A percentile compares a stretch with the other conserved stretches of the same genome.
phyloP scores from a whole-genome alignment of 1,139 yeast genomes.

The Blastobotrys proliferans region DNA sequence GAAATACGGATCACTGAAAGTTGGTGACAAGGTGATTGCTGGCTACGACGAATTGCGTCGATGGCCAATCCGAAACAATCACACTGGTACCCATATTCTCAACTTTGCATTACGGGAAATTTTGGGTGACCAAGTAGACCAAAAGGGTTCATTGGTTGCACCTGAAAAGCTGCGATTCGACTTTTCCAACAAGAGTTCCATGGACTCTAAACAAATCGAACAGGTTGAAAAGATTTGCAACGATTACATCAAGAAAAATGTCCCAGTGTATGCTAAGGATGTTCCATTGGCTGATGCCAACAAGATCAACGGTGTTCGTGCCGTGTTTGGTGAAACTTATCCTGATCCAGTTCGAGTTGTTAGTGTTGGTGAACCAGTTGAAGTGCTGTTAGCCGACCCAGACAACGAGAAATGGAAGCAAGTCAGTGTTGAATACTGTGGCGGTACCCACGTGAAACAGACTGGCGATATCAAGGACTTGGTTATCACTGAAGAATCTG shows the following conservation, averaged over 20 bases:
- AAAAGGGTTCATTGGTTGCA: slow-evolving; percentile 94
- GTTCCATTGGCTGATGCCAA: slow-evolving; percentile 71
- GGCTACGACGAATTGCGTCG: slow-evolving; percentile 91
- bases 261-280: slow-evolving; percentile 74
- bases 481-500: slow-evolving; percentile 87
- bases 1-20: slow-evolving; percentile 66
- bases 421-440: slow-evolving; percentile 91
- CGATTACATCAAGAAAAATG: slow-evolving; percentile 64
- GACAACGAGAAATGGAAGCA: slow-evolving; percentile 66
- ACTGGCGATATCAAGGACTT: slow-evolving; percentile 92
- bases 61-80: slow-evolving; percentile 96
- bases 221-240: slow-evolving; percentile 74
- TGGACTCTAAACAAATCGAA: slow-evolving; percentile 64
- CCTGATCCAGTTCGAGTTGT: slow-evolving; percentile 99
- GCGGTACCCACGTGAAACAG: slow-evolving; percentile 94
- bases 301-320: slow-evolving; percentile 80
- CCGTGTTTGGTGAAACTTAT: slow-evolving; percentile 97
- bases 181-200: slow-evolving; percentile 83
- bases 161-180: slow-evolving; percentile 95
- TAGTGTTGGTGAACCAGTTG: slow-evolving; percentile 88
- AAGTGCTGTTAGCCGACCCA: slow-evolving; percentile 71
- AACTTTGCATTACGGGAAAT: slow-evolving; percentile 84
- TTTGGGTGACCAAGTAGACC: slow-evolving; percentile 85
- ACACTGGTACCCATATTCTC: slow-evolving; percentile 95
- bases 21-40: slow-evolving; percentile 72